Base-by-base conservation (phyloP, 768 basidiomycete genomes). In the Tulasnella sp. region DNA sequence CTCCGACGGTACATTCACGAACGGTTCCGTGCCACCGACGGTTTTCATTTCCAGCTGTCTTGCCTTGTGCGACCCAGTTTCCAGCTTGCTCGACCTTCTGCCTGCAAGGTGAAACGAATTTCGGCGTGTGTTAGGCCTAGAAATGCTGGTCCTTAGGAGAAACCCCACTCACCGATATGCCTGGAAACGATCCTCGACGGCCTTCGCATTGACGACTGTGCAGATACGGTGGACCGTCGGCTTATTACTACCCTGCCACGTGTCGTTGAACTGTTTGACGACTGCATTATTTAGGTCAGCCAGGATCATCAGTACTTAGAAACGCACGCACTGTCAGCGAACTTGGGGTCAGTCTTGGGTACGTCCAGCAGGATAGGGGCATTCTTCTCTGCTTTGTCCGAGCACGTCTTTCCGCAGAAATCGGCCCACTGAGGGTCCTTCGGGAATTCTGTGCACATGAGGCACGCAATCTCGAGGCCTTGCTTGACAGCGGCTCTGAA, bases 281-380 rank as follows among this genome's bases (percentile, higher is more conserved):
- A 78, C 77, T 78, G 18, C 9, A 20, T 2, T 1, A 28, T 37
- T 37, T 31, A 11, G 14, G 31, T 69, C 11, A 69, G 64, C 34
- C 12, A 28, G 31, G 14, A 5, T 3, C 37, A 37, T 16, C 3
- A 69, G 5, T 4, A 69, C 34, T 28, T 31, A 28, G 58, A 16
- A 2, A 22, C 2, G 58, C 18, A 78, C 77, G 14, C 58, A 78
- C 77, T 64, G 24, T 78, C 77, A 20, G 77, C 58, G 41, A 69
- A 78, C 12, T 64, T 37, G 1, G 77, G 77, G 31, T 78, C 77
- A 24, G 34, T 64, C 28, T 31, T 42, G 58, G 77, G 77, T 3
- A 78, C 40, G 20, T 72, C 58, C 7, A 78, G 58, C 50, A 78
- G 41, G 12, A 78, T 34, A n/a, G 77, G 77, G 1, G 58, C 77